Conservation (phyloP, 1,139 yeast species). For the Casaregolazyma suthepensis region DNA sequence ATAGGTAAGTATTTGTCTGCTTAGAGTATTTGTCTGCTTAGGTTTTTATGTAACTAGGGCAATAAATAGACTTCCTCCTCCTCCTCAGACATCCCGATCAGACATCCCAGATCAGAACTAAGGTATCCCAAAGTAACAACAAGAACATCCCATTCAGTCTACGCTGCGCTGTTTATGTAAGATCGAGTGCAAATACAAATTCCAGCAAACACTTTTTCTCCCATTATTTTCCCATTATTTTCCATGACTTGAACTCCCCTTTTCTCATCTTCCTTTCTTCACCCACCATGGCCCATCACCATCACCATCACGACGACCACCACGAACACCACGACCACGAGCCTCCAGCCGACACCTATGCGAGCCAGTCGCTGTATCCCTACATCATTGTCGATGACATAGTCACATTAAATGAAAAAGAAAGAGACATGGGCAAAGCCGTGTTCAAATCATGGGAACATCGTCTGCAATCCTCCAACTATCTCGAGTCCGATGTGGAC, state of each 20-base stretch:
- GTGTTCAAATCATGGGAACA: slow-evolving; percentile 50
- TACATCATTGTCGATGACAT: slow-evolving; percentile 59
- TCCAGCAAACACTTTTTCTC: no score
- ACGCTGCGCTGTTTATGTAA: no score
- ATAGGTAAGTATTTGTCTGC: no score
- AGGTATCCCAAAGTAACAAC: no score
- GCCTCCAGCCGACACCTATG: slow-evolving; percentile 69
- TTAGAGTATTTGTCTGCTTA: no score
- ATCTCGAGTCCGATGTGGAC: slow-evolving; percentile 71
- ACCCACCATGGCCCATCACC: slow-evolving; percentile 21
- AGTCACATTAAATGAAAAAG: slow-evolving; percentile 58
- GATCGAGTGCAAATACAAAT: no score
- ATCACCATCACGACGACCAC: slow-evolving; percentile 30
- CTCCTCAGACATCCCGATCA: no score
- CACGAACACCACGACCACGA: slow-evolving; percentile 38
- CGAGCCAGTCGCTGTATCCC: slow-evolving; percentile 60
- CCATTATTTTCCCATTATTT: not conserved
- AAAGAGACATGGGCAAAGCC: slow-evolving; percentile 41
- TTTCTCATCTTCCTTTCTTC: not conserved
- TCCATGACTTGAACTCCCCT: not conserved
- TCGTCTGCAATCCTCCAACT: slow-evolving; percentile 35
- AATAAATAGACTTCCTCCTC: no score
- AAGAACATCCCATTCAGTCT: no score
- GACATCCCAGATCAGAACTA: no score
- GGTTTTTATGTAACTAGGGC: no score